Conservation (phyloP, 1,284 basidiomycete genomes). For the Tremellales sp. region DNA sequence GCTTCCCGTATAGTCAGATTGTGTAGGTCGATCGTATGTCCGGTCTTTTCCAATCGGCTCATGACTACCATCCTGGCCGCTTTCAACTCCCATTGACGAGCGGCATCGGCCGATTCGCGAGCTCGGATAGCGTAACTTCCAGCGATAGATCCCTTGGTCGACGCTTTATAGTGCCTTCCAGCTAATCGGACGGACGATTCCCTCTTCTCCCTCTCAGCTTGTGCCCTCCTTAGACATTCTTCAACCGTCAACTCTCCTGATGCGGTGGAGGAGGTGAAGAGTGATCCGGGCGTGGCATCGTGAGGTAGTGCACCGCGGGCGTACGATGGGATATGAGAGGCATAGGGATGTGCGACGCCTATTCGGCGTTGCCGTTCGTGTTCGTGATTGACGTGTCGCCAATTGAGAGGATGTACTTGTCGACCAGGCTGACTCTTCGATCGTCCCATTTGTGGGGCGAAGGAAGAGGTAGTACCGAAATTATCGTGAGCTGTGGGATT, state of each 20-base stretch:
- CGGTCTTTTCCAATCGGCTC: constrained; percentile 19
- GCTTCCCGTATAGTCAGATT: constrained; percentile 40
- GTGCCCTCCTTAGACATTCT: constrained; percentile 32
- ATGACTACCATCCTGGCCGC: constrained; percentile 39
- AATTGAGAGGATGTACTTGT: constrained; percentile 32
- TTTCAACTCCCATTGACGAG: constrained; percentile 35
- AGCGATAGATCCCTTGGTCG: constrained; percentile 25
- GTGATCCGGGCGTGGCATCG: constrained; percentile 17
- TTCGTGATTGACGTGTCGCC: constrained; percentile 31
- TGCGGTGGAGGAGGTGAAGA: constrained; percentile 4
- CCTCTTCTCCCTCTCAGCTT: constrained; percentile 23
- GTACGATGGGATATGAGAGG: constrained; percentile 34
- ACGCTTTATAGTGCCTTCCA: constrained; percentile 24
- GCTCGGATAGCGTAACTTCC: constrained; percentile 43
- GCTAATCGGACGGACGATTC: constrained; percentile 38
- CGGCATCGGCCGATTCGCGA: constrained; percentile 26
- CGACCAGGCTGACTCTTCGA: background rate
- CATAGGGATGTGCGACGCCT: constrained; percentile 19
- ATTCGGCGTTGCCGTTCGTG: constrained; percentile 3
- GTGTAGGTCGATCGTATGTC: constrained; percentile 38
- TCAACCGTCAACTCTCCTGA: constrained; percentile 14
- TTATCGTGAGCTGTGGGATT: constrained; percentile 23
- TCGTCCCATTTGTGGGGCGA: background rate
- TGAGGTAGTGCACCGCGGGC: constrained; percentile 22
- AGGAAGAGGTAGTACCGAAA: constrained; percentile 14